These are phyloP conservation scores for Cryptococcus sp. DNA, from an alignment of 1,284 basidiomycete genomes.

Conservation along the genomic window DNA sequence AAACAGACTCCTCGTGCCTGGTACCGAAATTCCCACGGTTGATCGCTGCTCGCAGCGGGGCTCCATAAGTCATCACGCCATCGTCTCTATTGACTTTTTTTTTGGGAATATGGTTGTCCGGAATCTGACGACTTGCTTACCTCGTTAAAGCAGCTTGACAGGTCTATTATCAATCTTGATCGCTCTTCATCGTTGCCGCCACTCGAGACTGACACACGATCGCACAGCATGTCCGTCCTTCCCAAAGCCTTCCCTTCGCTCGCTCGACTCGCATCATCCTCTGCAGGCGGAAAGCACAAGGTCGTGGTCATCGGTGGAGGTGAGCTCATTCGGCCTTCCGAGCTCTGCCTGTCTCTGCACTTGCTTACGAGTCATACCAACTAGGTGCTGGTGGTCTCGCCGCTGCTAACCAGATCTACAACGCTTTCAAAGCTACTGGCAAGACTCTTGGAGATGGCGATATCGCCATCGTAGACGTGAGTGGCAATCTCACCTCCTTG, in stretches of 20 bases:
- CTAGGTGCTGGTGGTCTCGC: conserved; percentile 76
- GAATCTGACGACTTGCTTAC: too few species aligned
- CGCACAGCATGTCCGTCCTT: conserved; percentile 15
- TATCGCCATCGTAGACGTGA: conserved; percentile 75
- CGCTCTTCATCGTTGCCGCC: conserved; percentile 17
- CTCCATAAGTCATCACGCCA: too few species aligned
- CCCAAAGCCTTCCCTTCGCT: conserved; percentile 15
- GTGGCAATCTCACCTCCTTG: conserved; percentile 10
- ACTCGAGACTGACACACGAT: conserved; percentile 4
- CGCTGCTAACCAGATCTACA: conserved; percentile 79
- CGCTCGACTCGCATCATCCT: conserved; percentile 34
- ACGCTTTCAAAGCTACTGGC: conserved; percentile 69
- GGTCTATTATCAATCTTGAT: too few species aligned
- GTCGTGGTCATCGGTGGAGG: conserved; percentile 56
- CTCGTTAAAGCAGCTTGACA: too few species aligned
- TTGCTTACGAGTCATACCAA: background rate
- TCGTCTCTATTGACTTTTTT: too few species aligned
- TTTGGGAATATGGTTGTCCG: too few species aligned
- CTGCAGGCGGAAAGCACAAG: conserved; percentile 52
- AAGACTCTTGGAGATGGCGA: conserved; percentile 70
- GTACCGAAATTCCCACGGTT: too few species aligned
- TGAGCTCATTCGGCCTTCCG: conserved; percentile 25
- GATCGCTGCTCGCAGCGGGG: too few species aligned
- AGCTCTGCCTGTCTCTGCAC: background rate
- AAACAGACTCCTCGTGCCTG: too few species aligned